Evolutionary conservation across 345 rosid species (phyloP).

Genomic region (Clarkia xantiana): DNA sequence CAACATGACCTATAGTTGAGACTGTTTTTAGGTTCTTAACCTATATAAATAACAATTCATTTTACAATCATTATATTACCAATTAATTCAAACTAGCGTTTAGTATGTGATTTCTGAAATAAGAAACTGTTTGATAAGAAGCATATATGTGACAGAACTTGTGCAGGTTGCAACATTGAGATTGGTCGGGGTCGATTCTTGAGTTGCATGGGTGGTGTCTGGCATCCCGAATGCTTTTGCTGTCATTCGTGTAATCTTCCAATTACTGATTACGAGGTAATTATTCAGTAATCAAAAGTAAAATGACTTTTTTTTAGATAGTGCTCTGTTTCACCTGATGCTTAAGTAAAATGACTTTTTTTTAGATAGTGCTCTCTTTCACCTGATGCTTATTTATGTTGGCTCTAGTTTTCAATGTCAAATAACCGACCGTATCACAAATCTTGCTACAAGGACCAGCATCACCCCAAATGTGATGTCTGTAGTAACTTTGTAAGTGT

Average conservation of each 20-base stretch:
- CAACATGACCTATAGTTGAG: no score
- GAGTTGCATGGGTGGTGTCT: constrained; percentile 23
- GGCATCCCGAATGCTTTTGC: constrained; percentile 39
- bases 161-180: constrained; percentile 29
- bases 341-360: background rate
- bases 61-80: no score
- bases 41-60: no score
- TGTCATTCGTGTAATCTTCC: constrained; percentile 31
- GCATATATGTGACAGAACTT: constrained; percentile 15
- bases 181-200: constrained; percentile 27
- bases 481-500: constrained; percentile 67
- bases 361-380: constrained; percentile 7
- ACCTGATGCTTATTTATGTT: background rate
- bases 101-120: no score
- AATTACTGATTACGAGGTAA: constrained; percentile 52
- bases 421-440: constrained; percentile 60
- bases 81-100: no score
- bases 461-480: constrained; percentile 93
- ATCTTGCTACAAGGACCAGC: constrained; percentile 60
- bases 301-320: background rate
- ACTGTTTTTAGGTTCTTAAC: no score
- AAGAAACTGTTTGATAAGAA: no score
- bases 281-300: background rate
- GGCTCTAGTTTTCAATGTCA: constrained; percentile 3
- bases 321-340: constrained; percentile 7